Percentiles rank a stretch among this genome's conserved stretches.
These are phyloP conservation scores for Penicillium oxalicum DNA, from an alignment of 2,329 filamentous ascomycete species.

Conservation along the genomic window DNA sequence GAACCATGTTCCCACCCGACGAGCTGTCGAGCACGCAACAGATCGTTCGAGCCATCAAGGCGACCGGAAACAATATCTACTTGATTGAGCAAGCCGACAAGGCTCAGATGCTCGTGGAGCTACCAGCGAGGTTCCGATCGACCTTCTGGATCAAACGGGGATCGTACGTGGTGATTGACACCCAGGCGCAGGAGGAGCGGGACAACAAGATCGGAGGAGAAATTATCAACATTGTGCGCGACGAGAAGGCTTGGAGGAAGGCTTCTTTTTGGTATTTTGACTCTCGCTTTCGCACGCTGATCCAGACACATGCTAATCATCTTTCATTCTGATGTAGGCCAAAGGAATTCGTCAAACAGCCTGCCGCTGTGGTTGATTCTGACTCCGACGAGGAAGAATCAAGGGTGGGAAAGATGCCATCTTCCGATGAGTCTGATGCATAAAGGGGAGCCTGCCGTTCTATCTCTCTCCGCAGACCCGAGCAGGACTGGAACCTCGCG, in stretches of 20 bases:
- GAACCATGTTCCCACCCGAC: constrained; percentile 57
- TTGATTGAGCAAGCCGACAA: constrained; percentile 65
- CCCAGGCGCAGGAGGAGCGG: constrained; percentile 55
- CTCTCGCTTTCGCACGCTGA: neutral
- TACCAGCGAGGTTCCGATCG: constrained; percentile 78
- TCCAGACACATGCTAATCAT: neutral
- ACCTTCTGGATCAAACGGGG: constrained; percentile 91
- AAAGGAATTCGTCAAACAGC: constrained; percentile 66
- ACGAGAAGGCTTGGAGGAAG: constrained; percentile 90
- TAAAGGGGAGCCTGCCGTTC: constrained; percentile 20
- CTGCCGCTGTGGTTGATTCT: constrained; percentile 59
- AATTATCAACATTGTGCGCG: constrained; percentile 85
- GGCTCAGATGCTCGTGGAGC: constrained; percentile 66
- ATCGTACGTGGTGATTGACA: constrained; percentile 80
- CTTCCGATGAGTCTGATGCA: constrained; percentile 72
- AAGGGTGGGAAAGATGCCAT: constrained; percentile 76
- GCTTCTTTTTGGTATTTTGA: constrained; percentile 68
- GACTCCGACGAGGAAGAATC: constrained; percentile 73
- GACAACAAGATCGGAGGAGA: constrained; percentile 78
- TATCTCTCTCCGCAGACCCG: neutral
- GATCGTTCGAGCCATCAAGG: constrained; percentile 72
- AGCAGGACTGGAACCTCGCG: neutral
- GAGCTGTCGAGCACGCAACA: constrained; percentile 48
- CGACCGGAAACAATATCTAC: constrained; percentile 86
- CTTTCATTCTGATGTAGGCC: constrained; percentile 52